Base-by-base conservation (phyloP, 306 rosid genomes). In the Rosa rugosa region DNA sequence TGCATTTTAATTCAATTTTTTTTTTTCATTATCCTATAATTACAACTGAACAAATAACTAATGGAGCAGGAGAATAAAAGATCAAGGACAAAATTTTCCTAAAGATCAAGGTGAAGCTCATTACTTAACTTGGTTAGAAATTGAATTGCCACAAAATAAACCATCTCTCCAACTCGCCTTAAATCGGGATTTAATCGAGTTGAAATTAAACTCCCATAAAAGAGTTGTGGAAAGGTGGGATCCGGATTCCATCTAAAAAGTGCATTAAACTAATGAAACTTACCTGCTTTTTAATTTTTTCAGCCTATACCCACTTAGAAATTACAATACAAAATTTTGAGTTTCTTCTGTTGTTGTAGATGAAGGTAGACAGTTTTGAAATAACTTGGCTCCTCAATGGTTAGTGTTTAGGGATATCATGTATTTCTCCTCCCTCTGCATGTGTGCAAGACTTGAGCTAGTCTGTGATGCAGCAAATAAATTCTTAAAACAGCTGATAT, bases 361-460 rank as follows among this genome's bases (percentile, higher is more conserved):
- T 70, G 77, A 69, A 87, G 76, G 79, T 81, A 78, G 50, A 73
- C 79, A 68, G 80, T 81, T 81, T 86, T 75, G 90, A 86, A 89
- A 90, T 86, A 91, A 86, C 75, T 75, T 50, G 74, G 78, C 74
- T 80, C 40, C 54, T 84, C 25, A 46, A 16, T 38, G 40, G n/a
- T 20, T 77, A 59, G 41, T 77, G 66, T 76, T 77, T 75, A 69
- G 53, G 79, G n/a, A 66, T 42, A n/a, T 72, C 44, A 75, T 60
- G 60, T 75, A 62, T 75, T 27, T 75, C 79, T 62, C 53, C 38
- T 64, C 44, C 42, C 5, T 63, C 62, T 50, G 42, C 57, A 34
- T 75, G 57, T 25, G 22, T 74, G 69, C 69, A 56, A 75, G 63
- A 72, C 27, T 71, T 49, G 78, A 17, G 56, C 42, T 41, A 59